phyloP scores from a whole-genome alignment of 2,329 filamentous ascomycete genomes.

The Colletotrichum neosansevieriae region DNA sequence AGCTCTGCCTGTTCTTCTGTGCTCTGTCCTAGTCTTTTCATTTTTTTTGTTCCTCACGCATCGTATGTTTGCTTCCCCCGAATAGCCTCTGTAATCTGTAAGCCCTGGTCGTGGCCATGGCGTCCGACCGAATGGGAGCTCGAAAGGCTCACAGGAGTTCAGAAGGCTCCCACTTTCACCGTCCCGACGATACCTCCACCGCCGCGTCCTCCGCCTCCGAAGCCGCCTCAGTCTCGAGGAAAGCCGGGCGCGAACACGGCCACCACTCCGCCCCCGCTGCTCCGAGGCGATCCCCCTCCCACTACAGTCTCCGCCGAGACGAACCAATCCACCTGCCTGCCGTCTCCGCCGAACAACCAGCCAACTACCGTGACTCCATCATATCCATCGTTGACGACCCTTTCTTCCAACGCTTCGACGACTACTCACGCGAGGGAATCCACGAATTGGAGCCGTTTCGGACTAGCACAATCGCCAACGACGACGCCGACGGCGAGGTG shows the following conservation, averaged over 20 bases:
- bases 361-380: conserved; percentile 60
- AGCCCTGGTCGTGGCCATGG: conserved; percentile 39
- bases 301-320: conserved; percentile 40
- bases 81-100: conserved; percentile 15
- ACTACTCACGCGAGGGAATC: conserved; percentile 48
- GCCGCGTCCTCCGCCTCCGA: conserved; percentile 26
- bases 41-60: conserved; percentile 9
- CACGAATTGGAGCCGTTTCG: conserved; percentile 43
- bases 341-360: conserved; percentile 44
- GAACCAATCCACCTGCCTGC: conserved; percentile 41
- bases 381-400: conserved; percentile 67
- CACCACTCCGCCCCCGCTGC: conserved; percentile 42
- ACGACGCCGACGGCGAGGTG: conserved; percentile 19
- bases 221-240: conserved; percentile 21
- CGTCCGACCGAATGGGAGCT: conserved; percentile 39
- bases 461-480: conserved; percentile 43
- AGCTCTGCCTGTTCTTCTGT: not conserved
- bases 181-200: conserved; percentile 13
- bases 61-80: conserved; percentile 27
- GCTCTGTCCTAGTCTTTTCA: not conserved
- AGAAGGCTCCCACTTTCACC: conserved; percentile 40
- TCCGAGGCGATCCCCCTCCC: conserved; percentile 39
- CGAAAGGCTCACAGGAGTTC: conserved; percentile 42
- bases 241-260: conserved; percentile 39
- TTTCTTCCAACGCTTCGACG: conserved; percentile 63